Conservation (phyloP, 1,284 basidiomycete species). For the Moesziomyces globuligerus region DNA sequence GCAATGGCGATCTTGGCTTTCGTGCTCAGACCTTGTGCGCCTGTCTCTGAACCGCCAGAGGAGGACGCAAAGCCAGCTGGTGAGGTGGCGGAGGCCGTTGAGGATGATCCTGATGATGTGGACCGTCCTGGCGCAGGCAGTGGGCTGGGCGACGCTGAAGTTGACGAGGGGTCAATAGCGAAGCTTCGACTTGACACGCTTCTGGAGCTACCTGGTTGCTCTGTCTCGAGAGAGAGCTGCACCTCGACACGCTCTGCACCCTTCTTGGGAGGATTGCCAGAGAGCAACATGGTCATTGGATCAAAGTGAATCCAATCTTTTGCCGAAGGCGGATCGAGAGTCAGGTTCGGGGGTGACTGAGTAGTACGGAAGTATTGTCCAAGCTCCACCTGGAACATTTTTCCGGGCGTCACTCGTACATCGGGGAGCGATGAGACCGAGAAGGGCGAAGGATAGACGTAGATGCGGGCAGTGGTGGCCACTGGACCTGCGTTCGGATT, state of each 20-base stretch:
- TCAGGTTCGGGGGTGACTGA: slow-evolving; percentile 11
- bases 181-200: slow-evolving; percentile 18
- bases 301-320: slow-evolving; percentile 68
- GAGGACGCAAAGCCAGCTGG: slow-evolving; percentile 18
- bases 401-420: slow-evolving; percentile 30
- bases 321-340: slow-evolving; percentile 45
- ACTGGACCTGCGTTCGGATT: slow-evolving; percentile 13
- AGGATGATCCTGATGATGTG: not conserved
- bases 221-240: slow-evolving; percentile 19
- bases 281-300: slow-evolving; percentile 63
- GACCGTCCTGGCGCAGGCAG: slow-evolving; percentile 13
- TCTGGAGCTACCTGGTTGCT: slow-evolving; percentile 1
- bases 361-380: slow-evolving; percentile 28
- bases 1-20: slow-evolving; percentile 50
- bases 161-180: slow-evolving; percentile 8
- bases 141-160: slow-evolving; percentile 13
- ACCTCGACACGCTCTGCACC: slow-evolving; percentile 13
- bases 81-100: slow-evolving; percentile 5
- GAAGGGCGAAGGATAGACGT: slow-evolving; percentile 49
- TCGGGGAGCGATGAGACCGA: slow-evolving; percentile 20
- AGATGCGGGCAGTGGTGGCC: slow-evolving; percentile 52
- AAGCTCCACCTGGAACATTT: slow-evolving; percentile 33
- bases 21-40: slow-evolving; percentile 24
- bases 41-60: slow-evolving; percentile 8
- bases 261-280: slow-evolving; percentile 54